A percentile compares a stretch with the other conserved stretches of the same genome.
Conservation (phyloP, 2,329 filamentous ascomycete genomes). For the Cytospora chrysosperma region DNA sequence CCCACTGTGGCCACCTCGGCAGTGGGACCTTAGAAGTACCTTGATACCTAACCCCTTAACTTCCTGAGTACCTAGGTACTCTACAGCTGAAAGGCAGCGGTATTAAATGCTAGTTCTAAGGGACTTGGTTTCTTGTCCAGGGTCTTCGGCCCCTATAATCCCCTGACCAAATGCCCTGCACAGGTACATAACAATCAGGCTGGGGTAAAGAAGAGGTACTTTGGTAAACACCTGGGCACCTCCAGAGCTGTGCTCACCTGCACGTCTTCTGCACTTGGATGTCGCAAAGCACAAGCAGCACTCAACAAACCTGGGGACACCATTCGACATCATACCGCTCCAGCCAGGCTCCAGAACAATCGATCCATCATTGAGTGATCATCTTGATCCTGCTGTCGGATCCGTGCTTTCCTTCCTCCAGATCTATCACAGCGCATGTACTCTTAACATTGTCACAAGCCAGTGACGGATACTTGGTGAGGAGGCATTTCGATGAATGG, state of each 20-base stretch:
- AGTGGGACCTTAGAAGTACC: no score
- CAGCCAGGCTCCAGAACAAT: neutral
- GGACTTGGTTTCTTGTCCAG: neutral
- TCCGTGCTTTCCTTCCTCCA: conserved; percentile 12
- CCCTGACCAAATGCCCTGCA: no score
- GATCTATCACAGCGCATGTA: conserved; percentile 5
- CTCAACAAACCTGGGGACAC: neutral
- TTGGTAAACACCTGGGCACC: neutral
- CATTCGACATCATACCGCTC: neutral
- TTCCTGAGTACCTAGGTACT: neutral
- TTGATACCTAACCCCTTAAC: no score
- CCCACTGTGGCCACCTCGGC: no score
- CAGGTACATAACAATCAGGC: no score
- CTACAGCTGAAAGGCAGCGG: neutral
- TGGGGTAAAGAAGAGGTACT: neutral
- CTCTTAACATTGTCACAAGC: neutral
- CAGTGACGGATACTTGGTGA: neutral
- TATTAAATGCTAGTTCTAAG: neutral
- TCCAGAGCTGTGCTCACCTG: neutral
- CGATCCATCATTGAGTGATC: neutral
- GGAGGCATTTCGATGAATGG: conserved; percentile 5
- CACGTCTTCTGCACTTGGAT: no score
- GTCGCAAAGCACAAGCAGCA: no score
- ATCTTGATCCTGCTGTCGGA: neutral
- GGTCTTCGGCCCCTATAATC: neutral